Base-by-base conservation (phyloP, 1,284 basidiomycete genomes). In the Polyporus tsugae region DNA sequence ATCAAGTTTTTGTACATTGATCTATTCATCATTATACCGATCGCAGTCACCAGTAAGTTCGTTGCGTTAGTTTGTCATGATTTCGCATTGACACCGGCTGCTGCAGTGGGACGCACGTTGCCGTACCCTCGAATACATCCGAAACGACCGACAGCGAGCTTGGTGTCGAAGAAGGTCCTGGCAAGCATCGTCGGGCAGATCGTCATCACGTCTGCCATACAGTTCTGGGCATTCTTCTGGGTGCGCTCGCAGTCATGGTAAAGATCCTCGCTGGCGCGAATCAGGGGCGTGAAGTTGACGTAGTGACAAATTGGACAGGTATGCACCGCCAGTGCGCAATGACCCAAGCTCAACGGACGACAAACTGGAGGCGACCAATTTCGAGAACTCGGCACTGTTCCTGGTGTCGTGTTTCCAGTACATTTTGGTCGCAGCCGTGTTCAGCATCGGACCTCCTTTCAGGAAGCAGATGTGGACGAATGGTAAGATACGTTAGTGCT, bases 401-500 rank as follows among this genome's bases (percentile, higher is more conserved):
- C 82, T 99, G 74, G 86, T 99, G 62, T 98, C 97, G 3, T 97
- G 95, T 72, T 99, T 99, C 89, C 98, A 99, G 82, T 99, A 99
- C 81, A 95, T 99, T 74, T 85, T 99, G 52, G 95, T 98, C 9
- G 97, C 97, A 13, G 96, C 92, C 0, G 95, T 99, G 0, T 99
- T 99, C 83, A 97, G 94, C 78, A 98, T 99, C 73, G 98, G 98
- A 0, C 96, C 97, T 13, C 98, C 98, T 1, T 99, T 97, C 81
- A 90, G 98, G 64, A 93, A 94, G 80, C 89, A 96, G 17, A 95
- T 99, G 85, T 97, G 93, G 88, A 95, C 96, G 9, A 99, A 99
- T 78, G 89, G 96, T 95, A 78, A 73, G 36, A 29, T 11, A 39
- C 38, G 38, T 13, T 22, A 9, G 7, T 4, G 38, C 22, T 52